These are phyloP conservation scores for Penicillium sp. DNA, from an alignment of 2,329 filamentous ascomycete species.

Conservation along the genomic window DNA sequence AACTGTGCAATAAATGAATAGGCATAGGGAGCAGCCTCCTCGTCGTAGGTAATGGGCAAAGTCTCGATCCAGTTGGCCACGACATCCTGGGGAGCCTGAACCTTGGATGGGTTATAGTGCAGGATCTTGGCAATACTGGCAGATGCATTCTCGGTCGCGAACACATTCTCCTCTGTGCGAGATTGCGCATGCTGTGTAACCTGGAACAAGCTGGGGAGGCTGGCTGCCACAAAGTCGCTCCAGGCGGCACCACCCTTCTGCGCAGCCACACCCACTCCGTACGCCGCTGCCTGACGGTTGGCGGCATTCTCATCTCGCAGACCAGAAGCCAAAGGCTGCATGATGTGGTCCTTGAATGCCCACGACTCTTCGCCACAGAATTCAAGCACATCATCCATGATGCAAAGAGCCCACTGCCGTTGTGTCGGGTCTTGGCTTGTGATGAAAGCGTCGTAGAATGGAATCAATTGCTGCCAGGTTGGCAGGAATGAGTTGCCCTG, in stretches of 20 bases:
- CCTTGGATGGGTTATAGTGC: conserved; percentile 78
- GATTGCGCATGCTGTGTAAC: conserved; percentile 78
- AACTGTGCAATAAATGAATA: conserved; percentile 89
- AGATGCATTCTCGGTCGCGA: conserved; percentile 95
- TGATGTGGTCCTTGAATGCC: conserved; percentile 81
- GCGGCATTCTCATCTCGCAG: conserved; percentile 83
- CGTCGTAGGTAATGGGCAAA: conserved; percentile 87
- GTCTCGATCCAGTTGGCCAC: conserved; percentile 87
- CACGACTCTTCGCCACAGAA: conserved; percentile 90
- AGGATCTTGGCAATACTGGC: conserved; percentile 96
- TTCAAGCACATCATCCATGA: conserved; percentile 96
- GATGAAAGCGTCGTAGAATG: conserved; percentile 83
- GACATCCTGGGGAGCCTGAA: conserved; percentile 73
- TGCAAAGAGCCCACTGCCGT: conserved; percentile 97
- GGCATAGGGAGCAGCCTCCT: conserved; percentile 94
- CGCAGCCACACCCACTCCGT: conserved; percentile 92
- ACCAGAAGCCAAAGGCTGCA: conserved; percentile 80
- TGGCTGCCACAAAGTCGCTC: conserved; percentile 80
- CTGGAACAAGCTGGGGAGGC: conserved; percentile 79
- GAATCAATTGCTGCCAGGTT: conserved; percentile 81
- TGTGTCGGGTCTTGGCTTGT: conserved; percentile 80
- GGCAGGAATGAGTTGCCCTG: conserved; percentile 81
- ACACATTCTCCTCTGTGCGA: conserved; percentile 88
- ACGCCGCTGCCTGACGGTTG: conserved; percentile 92
- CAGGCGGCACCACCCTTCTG: conserved; percentile 86